These are phyloP conservation scores for Sporormia fimetaria DNA, from an alignment of 495 filamentous ascomycete species.

Conservation along the genomic window DNA sequence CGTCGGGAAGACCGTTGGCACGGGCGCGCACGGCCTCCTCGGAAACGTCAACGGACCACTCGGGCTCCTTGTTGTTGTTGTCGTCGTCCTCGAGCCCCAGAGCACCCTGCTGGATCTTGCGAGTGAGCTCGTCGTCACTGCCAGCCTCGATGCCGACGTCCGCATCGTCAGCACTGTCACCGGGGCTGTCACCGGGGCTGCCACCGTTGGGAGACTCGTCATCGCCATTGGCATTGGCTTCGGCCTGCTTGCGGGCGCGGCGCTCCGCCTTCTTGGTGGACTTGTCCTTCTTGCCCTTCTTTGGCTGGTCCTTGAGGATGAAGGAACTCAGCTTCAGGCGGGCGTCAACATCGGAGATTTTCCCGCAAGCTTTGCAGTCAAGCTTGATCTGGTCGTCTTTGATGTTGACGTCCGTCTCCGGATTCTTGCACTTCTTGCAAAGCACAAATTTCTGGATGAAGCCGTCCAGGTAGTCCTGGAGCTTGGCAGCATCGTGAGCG, in stretches of 20 bases:
- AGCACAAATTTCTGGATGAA: constrained; percentile 98
- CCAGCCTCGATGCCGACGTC: constrained; percentile 60
- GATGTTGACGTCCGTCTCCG: constrained; percentile 89
- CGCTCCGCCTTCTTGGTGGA: constrained; percentile 70
- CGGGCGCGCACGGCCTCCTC: constrained; percentile 90
- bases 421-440: constrained; percentile 99
- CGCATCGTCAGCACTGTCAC: constrained; percentile 63
- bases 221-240: constrained; percentile 39
- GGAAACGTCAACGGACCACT: constrained; percentile 93
- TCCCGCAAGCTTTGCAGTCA: constrained; percentile 97
- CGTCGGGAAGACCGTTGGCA: constrained; percentile 75
- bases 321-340: constrained; percentile 94
- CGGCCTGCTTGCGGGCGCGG: constrained; percentile 52
- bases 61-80: constrained; percentile 65
- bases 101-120: constrained; percentile 74
- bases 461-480: constrained; percentile 95
- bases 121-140: constrained; percentile 87
- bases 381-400: constrained; percentile 82
- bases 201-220: constrained; percentile 48
- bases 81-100: constrained; percentile 54
- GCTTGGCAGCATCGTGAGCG: constrained; percentile 87
- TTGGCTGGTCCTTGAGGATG: constrained; percentile 91
- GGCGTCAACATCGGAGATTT: constrained; percentile 78
- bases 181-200: constrained; percentile 63
- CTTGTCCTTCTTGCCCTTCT: constrained; percentile 93